Base-by-base conservation (phyloP, 1,139 yeast species). In the Zygotorulaspora mrakii region DNA sequence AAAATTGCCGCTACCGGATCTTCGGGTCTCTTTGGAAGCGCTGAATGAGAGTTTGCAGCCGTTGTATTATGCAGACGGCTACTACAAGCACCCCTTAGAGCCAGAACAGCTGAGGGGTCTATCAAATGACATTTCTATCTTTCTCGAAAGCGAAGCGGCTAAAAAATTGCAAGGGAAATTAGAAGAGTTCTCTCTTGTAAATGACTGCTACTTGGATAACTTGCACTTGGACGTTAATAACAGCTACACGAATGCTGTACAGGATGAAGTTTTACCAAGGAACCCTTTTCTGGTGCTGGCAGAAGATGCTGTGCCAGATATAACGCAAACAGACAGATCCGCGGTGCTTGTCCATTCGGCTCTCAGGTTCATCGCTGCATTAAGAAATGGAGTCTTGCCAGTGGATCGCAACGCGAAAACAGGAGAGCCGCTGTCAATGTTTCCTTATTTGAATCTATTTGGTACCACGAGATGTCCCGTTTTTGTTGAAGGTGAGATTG, bases 201-300 rank as follows among this genome's bases (percentile, higher is more conserved):
- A 74, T 45, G 68, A 70, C 2, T 80, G 85, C 48, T 82, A 82
- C 59, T 60, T 82, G 42, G 79, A 78, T 50, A 70, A 72, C 52
- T 45, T 69, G 31, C 62, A 64, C 50, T 40, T 80, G 70, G 59
- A 80, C 72, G 62, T 79, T 69, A 53, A 81, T 71, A 49, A 71
- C 73, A 46, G 52, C 12, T 49, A 76, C 30, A 77, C 83, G 0
- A 81, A 79, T 10, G 76, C 80, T 35, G 78, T 81, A 48, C 84
- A 84, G 20, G 84, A 80, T 10, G 83, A 79, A 51, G 78, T 82
- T 1, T 66, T 82, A 37, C 94, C 94, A 3, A 66, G 89, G 45
- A 82, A 82, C 54, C 94, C 94, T 0, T 82, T 80, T 52, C 68
- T 82, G 50, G 74, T 82, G 6, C 61, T 82, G 21, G 87, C 82